Evolutionary conservation across 345 rosid genomes (phyloP), one percentile per base, ranked within the genome.

Genomic region (Populus tremula): DNA sequence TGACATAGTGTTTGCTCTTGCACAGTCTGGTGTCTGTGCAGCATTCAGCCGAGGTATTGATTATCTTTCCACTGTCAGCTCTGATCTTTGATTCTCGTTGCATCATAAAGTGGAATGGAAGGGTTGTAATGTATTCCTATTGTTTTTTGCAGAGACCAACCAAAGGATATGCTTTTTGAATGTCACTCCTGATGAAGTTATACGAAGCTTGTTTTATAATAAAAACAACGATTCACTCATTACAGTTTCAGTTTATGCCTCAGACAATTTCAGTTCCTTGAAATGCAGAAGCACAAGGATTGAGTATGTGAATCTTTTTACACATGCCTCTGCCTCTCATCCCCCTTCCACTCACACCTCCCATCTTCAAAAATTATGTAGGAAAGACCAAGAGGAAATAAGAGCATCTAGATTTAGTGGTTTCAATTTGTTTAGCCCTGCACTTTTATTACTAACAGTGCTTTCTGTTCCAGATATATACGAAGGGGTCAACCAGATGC

Each of bases 261-360:
- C 89, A 0, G 93, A 88, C 80, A 88, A 84, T 77, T 90, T 88
- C 85, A 87, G 93, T 73, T 90, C 89, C 77, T 80, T 90, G 74
- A 90, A 86, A 77, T 90, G 93, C 86, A 88, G 93, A 87, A 83
- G 87, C 76, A 90, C 93, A 0, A 87, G 89, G 82, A 88, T 88
- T 73, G 90, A 88, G 90, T 90, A 82, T 5, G 93, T 59, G 25
- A 72, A 68, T 33, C 16, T 53, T 50, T 9, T 53, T 56, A 68
- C 23, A 7, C 25, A 53, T 29, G 36, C 18, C 36, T 65, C 39
- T 65, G 21, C 69, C 69, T 65, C 36, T 16, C 23, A 65, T 17
- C 23, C 41, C 17, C 33, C 6, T 65, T 65, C 69, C 18, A 65
- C 33, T 20, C 67, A 11, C 67, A 27, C 8, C 35, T 63, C 31